phyloP scores from a whole-genome alignment of 139 green algal species.

The Mychonastes homosphaera region DNA sequence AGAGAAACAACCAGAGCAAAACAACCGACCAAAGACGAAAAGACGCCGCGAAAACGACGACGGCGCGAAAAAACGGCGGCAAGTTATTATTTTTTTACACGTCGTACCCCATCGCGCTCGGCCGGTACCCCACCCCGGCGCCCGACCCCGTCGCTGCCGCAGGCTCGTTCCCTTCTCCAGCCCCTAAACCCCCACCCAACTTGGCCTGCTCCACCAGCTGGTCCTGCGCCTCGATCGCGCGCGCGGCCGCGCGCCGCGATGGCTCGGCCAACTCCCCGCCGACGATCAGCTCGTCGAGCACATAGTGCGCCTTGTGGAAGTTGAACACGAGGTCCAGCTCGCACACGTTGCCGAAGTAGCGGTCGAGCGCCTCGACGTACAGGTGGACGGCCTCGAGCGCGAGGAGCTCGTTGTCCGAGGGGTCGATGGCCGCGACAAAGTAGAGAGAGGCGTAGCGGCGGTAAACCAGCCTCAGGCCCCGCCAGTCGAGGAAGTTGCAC shows the following conservation, averaged over 20 bases:
- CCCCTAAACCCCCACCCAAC: too few species aligned
- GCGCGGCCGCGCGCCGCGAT: constrained; percentile 31
- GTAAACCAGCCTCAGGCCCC: constrained; percentile 78
- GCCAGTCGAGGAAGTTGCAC: constrained; percentile 98
- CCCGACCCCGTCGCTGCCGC: too few species aligned
- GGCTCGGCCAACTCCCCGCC: constrained; percentile 32
- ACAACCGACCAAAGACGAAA: too few species aligned
- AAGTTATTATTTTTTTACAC: too few species aligned
- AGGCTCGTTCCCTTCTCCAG: too few species aligned
- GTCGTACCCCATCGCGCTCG: too few species aligned
- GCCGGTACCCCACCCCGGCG: too few species aligned
- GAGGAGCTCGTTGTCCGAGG: constrained; percentile 35
- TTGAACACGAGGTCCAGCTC: constrained; percentile 99
- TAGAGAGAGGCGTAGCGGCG: constrained; percentile 94
- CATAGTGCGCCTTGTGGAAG: constrained; percentile 98
- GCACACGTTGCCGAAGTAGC: constrained; percentile 98
- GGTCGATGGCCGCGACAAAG: constrained; percentile 81
- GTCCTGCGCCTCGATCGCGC: constrained; percentile 65
- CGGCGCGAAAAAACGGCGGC: too few species aligned
- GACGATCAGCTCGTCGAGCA: constrained; percentile 94
- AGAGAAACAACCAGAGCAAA: too few species aligned
- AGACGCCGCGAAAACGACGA: too few species aligned
- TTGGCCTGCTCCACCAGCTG: constrained; percentile 66
- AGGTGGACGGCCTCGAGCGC: constrained; percentile 91
- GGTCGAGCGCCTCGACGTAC: constrained; percentile 90